Evolutionary conservation across 1,139 yeast genomes (phyloP).

Genomic region (Saccharomycopsis hybrid): DNA sequence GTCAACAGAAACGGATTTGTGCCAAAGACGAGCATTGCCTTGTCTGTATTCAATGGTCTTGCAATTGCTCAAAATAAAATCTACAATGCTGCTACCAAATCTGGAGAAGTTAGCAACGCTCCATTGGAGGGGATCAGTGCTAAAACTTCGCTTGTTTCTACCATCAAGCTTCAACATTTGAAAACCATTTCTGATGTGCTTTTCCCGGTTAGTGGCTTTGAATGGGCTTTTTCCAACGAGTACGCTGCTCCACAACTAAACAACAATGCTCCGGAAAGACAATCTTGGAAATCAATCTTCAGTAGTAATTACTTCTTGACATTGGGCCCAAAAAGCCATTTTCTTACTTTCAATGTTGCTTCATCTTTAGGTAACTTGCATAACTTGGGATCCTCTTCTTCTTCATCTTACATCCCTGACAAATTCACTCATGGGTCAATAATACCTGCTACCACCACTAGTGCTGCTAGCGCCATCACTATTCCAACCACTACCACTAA

Average conservation of each 20-base stretch:
- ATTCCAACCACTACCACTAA: neutral
- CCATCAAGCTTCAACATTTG: slow-evolving; percentile 1
- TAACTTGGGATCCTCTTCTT: neutral
- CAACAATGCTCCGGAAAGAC: neutral
- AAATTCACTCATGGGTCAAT: slow-evolving; percentile 5
- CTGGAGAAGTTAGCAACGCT: neutral
- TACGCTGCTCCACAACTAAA: neutral
- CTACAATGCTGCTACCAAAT: neutral
- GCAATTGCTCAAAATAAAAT: slow-evolving; percentile 7
- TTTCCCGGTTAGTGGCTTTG: slow-evolving; percentile 7
- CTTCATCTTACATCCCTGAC: neutral
- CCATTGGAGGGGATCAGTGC: neutral
- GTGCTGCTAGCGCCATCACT: neutral
- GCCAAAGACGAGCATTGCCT: neutral
- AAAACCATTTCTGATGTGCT: neutral
- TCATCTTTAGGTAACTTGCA: slow-evolving; percentile 5
- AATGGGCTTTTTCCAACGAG: slow-evolving; percentile 3
- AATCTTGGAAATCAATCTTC: slow-evolving; percentile 8
- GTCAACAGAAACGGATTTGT: neutral
- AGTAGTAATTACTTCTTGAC: slow-evolving; percentile 5
- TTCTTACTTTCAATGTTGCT: slow-evolving; percentile 7
- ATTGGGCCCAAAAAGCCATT: slow-evolving; percentile 1
- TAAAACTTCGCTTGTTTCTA: slow-evolving; percentile 8
- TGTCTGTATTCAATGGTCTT: slow-evolving; percentile 8
- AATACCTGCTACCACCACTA: neutral